Evolutionary conservation across 164 flowering plant genomes (phyloP).

Genomic region (Stephania japonica): DNA sequence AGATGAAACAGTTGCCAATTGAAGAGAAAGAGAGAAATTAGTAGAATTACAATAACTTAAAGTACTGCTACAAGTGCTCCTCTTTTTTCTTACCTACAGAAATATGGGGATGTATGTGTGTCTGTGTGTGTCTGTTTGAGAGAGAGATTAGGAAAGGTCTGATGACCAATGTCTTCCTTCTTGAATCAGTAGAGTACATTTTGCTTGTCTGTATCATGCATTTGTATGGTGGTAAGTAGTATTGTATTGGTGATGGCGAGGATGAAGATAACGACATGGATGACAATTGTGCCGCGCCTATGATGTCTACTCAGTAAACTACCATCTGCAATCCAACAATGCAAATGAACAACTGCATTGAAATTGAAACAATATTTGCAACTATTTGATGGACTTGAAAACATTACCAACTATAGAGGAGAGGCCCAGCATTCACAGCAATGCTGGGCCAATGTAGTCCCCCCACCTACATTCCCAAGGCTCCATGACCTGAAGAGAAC

Average conservation of each 20-base stretch:
- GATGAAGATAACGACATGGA: constrained; percentile 3
- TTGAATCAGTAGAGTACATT: constrained; percentile 7
- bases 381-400: neutral
- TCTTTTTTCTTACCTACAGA: constrained; percentile 6
- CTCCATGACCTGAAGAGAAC: constrained; percentile 60
- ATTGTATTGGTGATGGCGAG: constrained; percentile 17
- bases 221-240: constrained; percentile 42
- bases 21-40: neutral
- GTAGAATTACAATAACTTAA: constrained; percentile 6
- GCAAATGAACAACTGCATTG: neutral
- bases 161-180: constrained; percentile 29
- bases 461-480: constrained; percentile 52
- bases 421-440: constrained; percentile 3
- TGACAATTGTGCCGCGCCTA: neutral
- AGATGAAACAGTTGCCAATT: neutral
- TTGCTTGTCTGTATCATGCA: constrained; percentile 25
- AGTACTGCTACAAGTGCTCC: neutral
- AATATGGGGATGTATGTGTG: constrained; percentile 3
- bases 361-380: neutral
- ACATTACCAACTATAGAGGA: constrained; percentile 3
- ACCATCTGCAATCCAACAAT: constrained; percentile 3
- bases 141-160: constrained; percentile 3
- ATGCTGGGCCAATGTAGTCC: neutral
- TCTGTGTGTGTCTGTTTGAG: constrained; percentile 7
- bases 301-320: neutral